Evolutionary conservation across 371 early-diverging fungal genomes (phyloP), one percentile per base, ranked within the genome.

Genomic region (Mortierella sp.): DNA sequence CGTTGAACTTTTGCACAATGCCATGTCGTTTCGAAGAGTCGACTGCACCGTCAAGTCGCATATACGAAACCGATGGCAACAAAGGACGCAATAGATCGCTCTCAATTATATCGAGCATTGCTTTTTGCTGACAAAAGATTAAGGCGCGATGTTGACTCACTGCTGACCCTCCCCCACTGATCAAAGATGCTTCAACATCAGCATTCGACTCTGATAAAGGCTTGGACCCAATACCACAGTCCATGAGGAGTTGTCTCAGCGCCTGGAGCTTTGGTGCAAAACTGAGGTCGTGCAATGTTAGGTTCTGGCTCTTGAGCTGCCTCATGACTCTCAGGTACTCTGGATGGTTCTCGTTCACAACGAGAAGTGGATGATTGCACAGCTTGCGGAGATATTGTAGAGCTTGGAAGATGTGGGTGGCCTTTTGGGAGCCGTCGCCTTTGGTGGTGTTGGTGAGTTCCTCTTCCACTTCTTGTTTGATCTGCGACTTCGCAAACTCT

Each of bases 41-140:
- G 0, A 96, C 93, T 0, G 90, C 86, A 18, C 99, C 99, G 84
- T 99, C 99, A 68, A 99, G 82, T n/a, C 98, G 93, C 82, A 95
- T 84, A 80, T 93, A 98, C 31, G 94, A 91, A 6, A 99, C 97
- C 1, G 85, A 74, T 4, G 97, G 96, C 93, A 99, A 91, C 39
- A 86, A 79, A 23, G 81, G 81, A 54, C 87, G 86, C 71, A 98
- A 91, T 30, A 99, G 81, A 60, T 95, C 96, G 54, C 91, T 88
- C 73, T 97, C 95, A 53, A 99, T 95, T 52, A 97, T 90, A 79
- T 98, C 98, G 50, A 99, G 86, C 94, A 98, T 99, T 28, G 91
- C 90, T 62, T 95, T 96, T 41, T 94, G 89, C 78, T 99, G 99
- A 76, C 95, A 97, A 78, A 99, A 99, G 24, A 99, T 94, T 16